Percentiles rank a stretch among this genome's conserved stretches.
phyloP scores from a whole-genome alignment of 164 flowering plant species.

The Magnolia officinalis region DNA sequence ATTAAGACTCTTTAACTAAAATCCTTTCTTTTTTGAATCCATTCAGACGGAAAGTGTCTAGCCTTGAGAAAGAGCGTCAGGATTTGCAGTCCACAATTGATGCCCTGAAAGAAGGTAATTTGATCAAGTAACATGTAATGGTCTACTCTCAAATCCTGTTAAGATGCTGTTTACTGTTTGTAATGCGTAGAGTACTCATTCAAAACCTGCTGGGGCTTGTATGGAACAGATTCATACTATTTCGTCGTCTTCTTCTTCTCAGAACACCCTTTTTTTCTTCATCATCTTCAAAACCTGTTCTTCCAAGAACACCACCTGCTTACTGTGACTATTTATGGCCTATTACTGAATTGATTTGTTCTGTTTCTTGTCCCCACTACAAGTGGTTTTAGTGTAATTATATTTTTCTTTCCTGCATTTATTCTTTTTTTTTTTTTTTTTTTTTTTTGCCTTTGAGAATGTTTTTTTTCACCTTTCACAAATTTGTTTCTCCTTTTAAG shows the following conservation, averaged over 20 bases:
- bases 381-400: not conserved
- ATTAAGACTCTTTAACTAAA: not conserved
- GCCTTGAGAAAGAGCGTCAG: conserved; percentile 76
- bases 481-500: too few species aligned
- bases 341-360: not conserved
- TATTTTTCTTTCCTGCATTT: not conserved
- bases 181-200: not conserved
- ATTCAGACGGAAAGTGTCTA: conserved; percentile 75
- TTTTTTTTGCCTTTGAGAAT: not conserved
- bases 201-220: not conserved
- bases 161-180: not conserved
- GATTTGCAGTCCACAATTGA: conserved; percentile 74
- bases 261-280: not conserved
- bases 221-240: not conserved
- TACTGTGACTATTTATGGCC: not conserved
- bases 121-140: not conserved
- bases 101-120: conserved; percentile 86
- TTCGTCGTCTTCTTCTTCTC: not conserved
- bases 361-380: not conserved
- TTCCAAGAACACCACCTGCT: not conserved
- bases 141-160: not conserved
- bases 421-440: too few species aligned
- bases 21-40: not conserved
- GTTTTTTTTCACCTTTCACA: not conserved
- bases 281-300: not conserved